Evolutionary conservation across 805 yeast species (phyloP), one percentile per base, ranked within the genome.

Genomic region (Clavispora fructus): DNA sequence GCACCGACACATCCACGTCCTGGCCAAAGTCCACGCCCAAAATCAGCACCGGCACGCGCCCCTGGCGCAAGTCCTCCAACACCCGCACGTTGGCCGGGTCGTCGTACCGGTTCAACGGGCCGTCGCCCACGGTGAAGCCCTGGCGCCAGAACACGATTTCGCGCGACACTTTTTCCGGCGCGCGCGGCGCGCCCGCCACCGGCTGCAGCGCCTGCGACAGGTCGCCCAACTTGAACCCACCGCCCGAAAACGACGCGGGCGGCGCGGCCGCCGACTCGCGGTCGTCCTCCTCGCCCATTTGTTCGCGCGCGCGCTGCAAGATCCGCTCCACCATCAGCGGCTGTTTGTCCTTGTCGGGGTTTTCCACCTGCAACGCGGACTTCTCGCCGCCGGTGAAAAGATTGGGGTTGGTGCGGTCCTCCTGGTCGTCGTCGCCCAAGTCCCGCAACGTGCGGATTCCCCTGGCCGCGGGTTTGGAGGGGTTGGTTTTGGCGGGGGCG

Each of bases 91-190:
- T 94, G n/a, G 78, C 81, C 6, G 96, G 96, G 63, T 94, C 98
- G 59, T 92, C 97, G 63, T 90, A 94, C 48, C 94, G 74, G 63
- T 78, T 84, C 46, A 94, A 74, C 23, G 80, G 79, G 2, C 98
- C 98, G 41, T 91, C 96, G 29, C 94, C 98, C 25, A 94, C 90
- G 51, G 89, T 88, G 67, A 94, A 94, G 1, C 99, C 99, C 59
- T 94, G 92, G 55, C 82, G 85, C 99, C 99, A 94, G 63, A 94
- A 92, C 0, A 95, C 88, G 51, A 94, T 85, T 38, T 86, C 86
- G 59, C 98, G 78, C 14, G 77, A 75, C 6, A 85, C 96, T 48
- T 80, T 82, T 35, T 52, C 46, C 6, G 72, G 72, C 40, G 55
- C 56, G 39, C 53, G 53, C 5, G 60, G 57, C 19, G 39, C 17